Evolutionary conservation across 2,329 filamentous ascomycete genomes (phyloP).

Genomic region (Nemania sp.): DNA sequence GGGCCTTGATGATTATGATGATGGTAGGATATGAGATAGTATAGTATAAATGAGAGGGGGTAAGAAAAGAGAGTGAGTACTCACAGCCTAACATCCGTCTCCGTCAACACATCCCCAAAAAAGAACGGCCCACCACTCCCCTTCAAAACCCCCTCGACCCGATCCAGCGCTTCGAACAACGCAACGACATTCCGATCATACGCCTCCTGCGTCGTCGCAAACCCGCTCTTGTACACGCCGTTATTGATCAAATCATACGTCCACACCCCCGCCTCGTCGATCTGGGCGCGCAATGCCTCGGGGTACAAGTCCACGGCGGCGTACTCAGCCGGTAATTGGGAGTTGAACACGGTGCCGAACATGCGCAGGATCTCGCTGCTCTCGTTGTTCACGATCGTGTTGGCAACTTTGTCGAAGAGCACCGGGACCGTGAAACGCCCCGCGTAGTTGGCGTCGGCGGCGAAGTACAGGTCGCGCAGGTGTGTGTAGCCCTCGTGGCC

Average conservation of each 20-base stretch:
- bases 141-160: constrained; percentile 76
- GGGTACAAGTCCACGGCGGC: constrained; percentile 76
- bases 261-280: constrained; percentile 85
- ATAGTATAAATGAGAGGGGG: no score
- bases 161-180: constrained; percentile 83
- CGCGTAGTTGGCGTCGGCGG: constrained; percentile 75
- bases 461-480: constrained; percentile 84
- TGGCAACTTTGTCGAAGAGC: constrained; percentile 81
- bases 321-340: constrained; percentile 70
- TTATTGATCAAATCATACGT: constrained; percentile 81
- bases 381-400: constrained; percentile 90
- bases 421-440: constrained; percentile 91
- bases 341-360: constrained; percentile 85
- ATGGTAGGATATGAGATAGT: no score
- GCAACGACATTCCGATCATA: constrained; percentile 79
- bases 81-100: constrained; percentile 81
- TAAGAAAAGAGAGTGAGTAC: constrained; percentile 48
- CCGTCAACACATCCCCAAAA: constrained; percentile 80
- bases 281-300: constrained; percentile 68
- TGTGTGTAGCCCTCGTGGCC: constrained; percentile 76
- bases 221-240: constrained; percentile 81
- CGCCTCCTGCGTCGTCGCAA: constrained; percentile 84
- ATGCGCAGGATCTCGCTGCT: constrained; percentile 93
- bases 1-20: background rate
- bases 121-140: constrained; percentile 71